Evolutionary conservation across 2,329 filamentous ascomycete genomes (phyloP).

Genomic region (Aspergillus unguis): DNA sequence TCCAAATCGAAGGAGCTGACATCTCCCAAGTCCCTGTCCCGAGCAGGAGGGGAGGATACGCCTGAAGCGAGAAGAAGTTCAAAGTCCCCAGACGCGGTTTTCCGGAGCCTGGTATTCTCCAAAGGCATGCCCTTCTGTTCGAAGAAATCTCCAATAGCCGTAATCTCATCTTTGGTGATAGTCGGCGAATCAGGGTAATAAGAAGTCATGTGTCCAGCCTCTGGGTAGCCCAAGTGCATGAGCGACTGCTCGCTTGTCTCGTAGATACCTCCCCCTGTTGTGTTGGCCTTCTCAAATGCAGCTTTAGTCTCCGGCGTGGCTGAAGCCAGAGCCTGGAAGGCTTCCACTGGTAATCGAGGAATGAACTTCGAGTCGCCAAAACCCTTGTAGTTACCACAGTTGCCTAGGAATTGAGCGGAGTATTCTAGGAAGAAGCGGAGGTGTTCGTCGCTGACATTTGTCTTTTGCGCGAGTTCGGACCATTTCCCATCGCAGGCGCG

Average conservation of each 20-base stretch:
- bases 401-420: conserved; percentile 73
- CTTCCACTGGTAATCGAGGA: conserved; percentile 63
- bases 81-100: conserved; percentile 61
- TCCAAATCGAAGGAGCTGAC: conserved; percentile 60
- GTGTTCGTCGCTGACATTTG: conserved; percentile 61
- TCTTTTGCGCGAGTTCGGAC: conserved; percentile 62
- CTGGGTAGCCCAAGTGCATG: conserved; percentile 73
- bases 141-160: conserved; percentile 68
- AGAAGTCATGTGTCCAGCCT: conserved; percentile 72
- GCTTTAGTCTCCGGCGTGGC: conserved; percentile 58
- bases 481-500: conserved; percentile 66
- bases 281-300: conserved; percentile 63
- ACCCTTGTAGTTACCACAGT: conserved; percentile 81
- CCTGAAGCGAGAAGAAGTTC: conserved; percentile 74
- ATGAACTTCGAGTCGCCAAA: conserved; percentile 85
- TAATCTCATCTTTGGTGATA: conserved; percentile 73
- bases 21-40: conserved; percentile 67
- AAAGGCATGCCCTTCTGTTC: conserved; percentile 66
- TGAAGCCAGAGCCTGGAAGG: conserved; percentile 62
- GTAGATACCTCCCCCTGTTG: conserved; percentile 63
- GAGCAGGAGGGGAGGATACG: conserved; percentile 55
- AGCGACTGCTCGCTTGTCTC: conserved; percentile 60
- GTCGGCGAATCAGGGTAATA: conserved; percentile 75
- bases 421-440: conserved; percentile 71
- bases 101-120: conserved; percentile 74